Conservation (phyloP, 176 grass and related monocot genomes). For the Carex parvula region DNA sequence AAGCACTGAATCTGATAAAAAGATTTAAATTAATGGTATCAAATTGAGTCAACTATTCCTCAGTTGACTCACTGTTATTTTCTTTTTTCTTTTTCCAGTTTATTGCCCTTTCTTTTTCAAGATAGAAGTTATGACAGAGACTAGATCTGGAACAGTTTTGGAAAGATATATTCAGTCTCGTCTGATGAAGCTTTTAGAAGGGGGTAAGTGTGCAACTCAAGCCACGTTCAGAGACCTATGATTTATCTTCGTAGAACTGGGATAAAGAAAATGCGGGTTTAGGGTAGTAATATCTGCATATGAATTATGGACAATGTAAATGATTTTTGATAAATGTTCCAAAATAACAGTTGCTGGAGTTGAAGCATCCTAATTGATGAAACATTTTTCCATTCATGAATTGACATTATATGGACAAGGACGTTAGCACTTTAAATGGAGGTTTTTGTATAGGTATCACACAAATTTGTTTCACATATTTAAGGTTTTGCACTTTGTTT, state of each 20-base stretch:
- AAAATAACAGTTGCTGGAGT: not conserved
- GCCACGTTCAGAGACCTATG: not conserved
- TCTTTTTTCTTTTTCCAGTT: not conserved
- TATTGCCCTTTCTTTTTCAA: not conserved
- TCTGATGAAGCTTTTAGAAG: not conserved
- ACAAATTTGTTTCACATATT: not conserved
- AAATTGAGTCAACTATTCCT: constrained; percentile 13
- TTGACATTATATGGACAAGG: not conserved
- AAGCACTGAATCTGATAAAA: constrained; percentile 29
- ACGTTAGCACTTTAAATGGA: not conserved
- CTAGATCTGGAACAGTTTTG: not conserved
- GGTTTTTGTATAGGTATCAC: not conserved
- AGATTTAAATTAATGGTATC: constrained; percentile 18
- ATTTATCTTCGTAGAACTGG: not conserved
- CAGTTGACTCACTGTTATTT: not conserved
- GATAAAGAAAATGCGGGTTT: not conserved
- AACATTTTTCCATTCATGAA: not conserved
- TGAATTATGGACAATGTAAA: constrained; percentile 3
- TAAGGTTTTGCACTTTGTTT: not conserved
- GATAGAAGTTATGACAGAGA: not conserved
- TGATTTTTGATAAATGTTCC: constrained; percentile 17
- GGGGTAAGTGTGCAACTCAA: not conserved
- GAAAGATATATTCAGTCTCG: not conserved
- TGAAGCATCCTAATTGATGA: not conserved
- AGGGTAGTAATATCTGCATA: not conserved